Base-by-base conservation (phyloP, 345 rosid genomes). In the Eucalyptus sideroxylon region DNA sequence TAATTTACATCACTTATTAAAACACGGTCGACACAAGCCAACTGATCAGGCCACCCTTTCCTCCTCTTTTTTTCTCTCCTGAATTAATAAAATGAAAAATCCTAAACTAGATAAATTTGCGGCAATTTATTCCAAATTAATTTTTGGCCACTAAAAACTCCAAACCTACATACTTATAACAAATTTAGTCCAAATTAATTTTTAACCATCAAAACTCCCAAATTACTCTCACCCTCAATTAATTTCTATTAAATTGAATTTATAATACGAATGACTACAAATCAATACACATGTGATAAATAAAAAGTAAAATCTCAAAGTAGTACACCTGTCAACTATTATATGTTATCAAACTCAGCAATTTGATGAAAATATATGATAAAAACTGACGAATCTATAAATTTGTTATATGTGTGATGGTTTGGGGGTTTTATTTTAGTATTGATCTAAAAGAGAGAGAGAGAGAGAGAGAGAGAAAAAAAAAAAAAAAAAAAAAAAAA, bases 251-350 rank as follows among this genome's bases (percentile, higher is more conserved):
- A 56, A 56, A 56, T 56, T 4, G 2, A 2, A 56, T 56, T 56
- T 24, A 56, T 10, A 56, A 23, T 23, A 56, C 30, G 1, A 56
- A 24, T 24, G 13, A 56, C 9, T 24, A 56, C 13, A 56, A 56
- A 24, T 23, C 3, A 3, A 56, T 0, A 24, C 62, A 56, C 3
- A 24, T 5, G 6, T 56, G 3, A 56, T 1, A 23, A 56, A 56
- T 9, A 23, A 23, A 24, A 23, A 1, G 3, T 53, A 53, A 53
- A 53, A 53, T 0, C 1, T 53, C 2, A 19, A 53, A 53, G 0
- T 53, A 53, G 2, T 24, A 56, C 3, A 24, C 1, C 1, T 0
- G 1, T 9, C 3, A 24, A 23, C 0, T 56, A 23, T 56, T 23
- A 56, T 23, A 9, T 56, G 13, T 56, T 24, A 56, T 23, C 62